These are phyloP conservation scores for Pseudogymnoascus sp. DNA, from an alignment of 2,329 filamentous ascomycete species.

Conservation along the genomic window DNA sequence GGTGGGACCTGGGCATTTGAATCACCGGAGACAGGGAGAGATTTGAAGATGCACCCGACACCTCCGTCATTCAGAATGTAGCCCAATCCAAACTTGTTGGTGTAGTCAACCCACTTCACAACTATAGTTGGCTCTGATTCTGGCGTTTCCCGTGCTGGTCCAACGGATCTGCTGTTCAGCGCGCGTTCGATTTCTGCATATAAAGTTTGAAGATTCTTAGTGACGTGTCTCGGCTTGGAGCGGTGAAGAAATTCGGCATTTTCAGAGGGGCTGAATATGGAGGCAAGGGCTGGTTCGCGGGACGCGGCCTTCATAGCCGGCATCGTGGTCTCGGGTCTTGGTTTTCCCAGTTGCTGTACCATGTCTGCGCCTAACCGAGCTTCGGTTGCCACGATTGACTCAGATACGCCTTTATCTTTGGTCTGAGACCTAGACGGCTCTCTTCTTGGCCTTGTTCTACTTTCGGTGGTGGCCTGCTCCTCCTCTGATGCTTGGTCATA, in stretches of 20 bases:
- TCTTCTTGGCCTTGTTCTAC: slow-evolving; percentile 2
- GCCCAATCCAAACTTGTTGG: slow-evolving; percentile 75
- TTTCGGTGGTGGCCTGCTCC: background rate
- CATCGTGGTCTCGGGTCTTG: background rate
- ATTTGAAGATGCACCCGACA: slow-evolving; percentile 59
- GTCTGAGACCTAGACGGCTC: slow-evolving; percentile 15
- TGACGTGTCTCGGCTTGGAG: slow-evolving; percentile 48
- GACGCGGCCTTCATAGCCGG: background rate
- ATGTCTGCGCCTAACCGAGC: slow-evolving; percentile 25
- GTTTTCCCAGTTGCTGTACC: slow-evolving; percentile 18
- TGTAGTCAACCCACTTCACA: slow-evolving; percentile 82
- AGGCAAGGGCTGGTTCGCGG: slow-evolving; percentile 13
- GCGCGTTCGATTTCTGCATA: slow-evolving; percentile 54
- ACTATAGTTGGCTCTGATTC: slow-evolving; percentile 52
- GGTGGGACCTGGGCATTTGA: slow-evolving; percentile 51
- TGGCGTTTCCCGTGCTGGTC: slow-evolving; percentile 47
- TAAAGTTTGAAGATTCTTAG: slow-evolving; percentile 47
- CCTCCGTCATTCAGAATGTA: slow-evolving; percentile 78
- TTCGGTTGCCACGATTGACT: background rate
- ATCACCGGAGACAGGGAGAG: slow-evolving; percentile 42
- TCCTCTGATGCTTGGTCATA: background rate
- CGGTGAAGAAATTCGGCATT: slow-evolving; percentile 41
- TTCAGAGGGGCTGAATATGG: slow-evolving; percentile 48
- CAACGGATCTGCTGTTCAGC: slow-evolving; percentile 54
- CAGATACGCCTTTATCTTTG: background rate